Evolutionary conservation across 164 flowering plant genomes (phyloP).

Genomic region (Warburgia ugandensis): DNA sequence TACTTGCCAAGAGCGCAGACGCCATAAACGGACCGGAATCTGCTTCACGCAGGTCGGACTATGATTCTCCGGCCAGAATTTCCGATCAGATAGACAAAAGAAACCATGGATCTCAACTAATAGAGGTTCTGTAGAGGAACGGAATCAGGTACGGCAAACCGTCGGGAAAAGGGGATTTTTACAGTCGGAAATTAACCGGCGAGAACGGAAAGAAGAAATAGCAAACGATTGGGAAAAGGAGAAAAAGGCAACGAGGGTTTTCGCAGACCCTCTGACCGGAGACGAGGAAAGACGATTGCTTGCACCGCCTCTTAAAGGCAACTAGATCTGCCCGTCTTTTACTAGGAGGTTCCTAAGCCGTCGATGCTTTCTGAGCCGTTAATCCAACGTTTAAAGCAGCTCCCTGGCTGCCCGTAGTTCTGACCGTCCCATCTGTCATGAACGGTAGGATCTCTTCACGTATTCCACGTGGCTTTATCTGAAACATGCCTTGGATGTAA

Average conservation of each 20-base stretch:
- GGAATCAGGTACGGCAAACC: background rate
- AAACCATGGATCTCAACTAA: too few relatives aligned
- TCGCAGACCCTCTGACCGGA: slow-evolving; percentile 14
- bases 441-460: slow-evolving; percentile 12
- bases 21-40: slow-evolving; percentile 22
- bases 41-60: slow-evolving; percentile 1
- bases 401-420: slow-evolving; percentile 13
- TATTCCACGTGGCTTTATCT: slow-evolving; percentile 11
- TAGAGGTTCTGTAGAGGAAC: too few relatives aligned
- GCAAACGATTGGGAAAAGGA: too few relatives aligned
- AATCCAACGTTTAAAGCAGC: slow-evolving; percentile 10
- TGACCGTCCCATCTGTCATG: slow-evolving; percentile 25
- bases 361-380: background rate
- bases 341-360: background rate
- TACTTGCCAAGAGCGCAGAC: slow-evolving; percentile 28
- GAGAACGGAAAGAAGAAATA: too few relatives aligned
- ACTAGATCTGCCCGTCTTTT: slow-evolving; percentile 21
- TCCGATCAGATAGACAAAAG: background rate
- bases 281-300: slow-evolving; percentile 14
- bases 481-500: background rate
- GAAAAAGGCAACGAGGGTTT: slow-evolving; percentile 17
- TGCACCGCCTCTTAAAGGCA: slow-evolving; percentile 26
- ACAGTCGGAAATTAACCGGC: too few relatives aligned
- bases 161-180: background rate
- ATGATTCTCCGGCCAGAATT: slow-evolving; percentile 5